Evolutionary conservation across 2,329 filamentous ascomycete genomes (phyloP), one percentile per base, ranked within the genome.

Genomic region (Hymenoscyphus scutula): DNA sequence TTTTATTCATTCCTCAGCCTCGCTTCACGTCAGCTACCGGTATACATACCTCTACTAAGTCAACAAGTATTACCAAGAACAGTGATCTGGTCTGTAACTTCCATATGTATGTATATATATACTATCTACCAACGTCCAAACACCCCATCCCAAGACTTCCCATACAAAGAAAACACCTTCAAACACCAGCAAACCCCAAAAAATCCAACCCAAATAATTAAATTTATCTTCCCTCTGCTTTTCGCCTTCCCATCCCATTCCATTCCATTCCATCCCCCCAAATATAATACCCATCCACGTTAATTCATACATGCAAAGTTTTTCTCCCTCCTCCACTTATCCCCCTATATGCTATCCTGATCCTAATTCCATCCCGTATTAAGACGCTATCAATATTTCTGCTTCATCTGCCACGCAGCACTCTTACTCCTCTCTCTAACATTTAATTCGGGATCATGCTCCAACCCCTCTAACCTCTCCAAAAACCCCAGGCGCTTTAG

Each of bases 381-480:
- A n/a, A n/a, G n/a, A n/a, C n/a, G n/a, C 7, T 17, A 55, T 15
- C 17, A 41, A 38, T 37, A 57, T 15, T 53, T 60, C 51, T 72
- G 69, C 41, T 70, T 86, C 76, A 95, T 84, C 76, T 93, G 87
- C 78, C 88, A 88, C 13, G 89, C 76, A 0, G 91, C 92, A 53
- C 86, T 88, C 78, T 93, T 96, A 1, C 91, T 91, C 66, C 92
- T 80, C 78, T 98, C 92, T 59, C 89, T 81, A 25, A 97, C 90
- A 74, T 97, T 91, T 62, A 95, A 76, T 71, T 96, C 91, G 1
- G 80, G 76, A 76, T 98, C 94, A 65, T 84, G 77, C 72, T 85
- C 77, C 72, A 92, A 76, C 65, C 77, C 79, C 73, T 86, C 81
- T 66, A 94, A 80, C 69, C 86, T 88, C 34, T 83, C 80, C 59